Evolutionary conservation across 805 yeast genomes (phyloP), one percentile per base, ranked within the genome.

Genomic region (Starmerella vaccinii): DNA sequence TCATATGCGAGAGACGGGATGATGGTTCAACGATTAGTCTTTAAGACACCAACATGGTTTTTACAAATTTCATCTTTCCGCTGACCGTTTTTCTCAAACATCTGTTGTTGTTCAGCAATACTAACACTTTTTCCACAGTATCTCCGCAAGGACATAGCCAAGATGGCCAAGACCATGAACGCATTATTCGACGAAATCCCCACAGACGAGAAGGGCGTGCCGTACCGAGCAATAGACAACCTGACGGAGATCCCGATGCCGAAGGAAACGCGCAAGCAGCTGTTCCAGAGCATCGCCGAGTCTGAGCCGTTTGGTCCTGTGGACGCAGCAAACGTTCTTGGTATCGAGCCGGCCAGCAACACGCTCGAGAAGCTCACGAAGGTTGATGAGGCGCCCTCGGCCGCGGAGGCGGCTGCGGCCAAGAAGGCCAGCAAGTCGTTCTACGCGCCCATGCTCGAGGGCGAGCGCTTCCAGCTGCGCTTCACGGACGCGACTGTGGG

Each of bases 221-320:
- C 73, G 58, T 40, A 40, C 63, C 55, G 54, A 16, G 54, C 57
- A n/a, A 73, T 80, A 9, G 95, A 89, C 63, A 84, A 87, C 64
- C 72, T 88, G 63, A 84, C 95, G n/a, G 96, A 90, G 72, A 85
- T 89, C 71, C 96, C 96, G 30, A 80, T 84, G 47, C 95, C 95
- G 29, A 76, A 79, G 57, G 85, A 82, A 68, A 84, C 95, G 2
- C 72, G 82, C 56, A 80, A 79, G 56, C 86, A 94, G 57, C 74
- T 90, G 57, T 89, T 89, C 71, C 68, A 86, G 63, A 83, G 95
- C 12, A 81, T 90, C 65, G 90, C 95, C 9, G 98, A 90, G 69
- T 81, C 88, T 24, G 95, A 88, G 70, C 95, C 95, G 9, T 89
- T 90, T 65, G 96, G 96, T 6, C 95, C 97, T 5, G 75, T 88